Evolutionary conservation across 2,329 filamentous ascomycete species (phyloP).

Genomic region (Cercospora citrullina): DNA sequence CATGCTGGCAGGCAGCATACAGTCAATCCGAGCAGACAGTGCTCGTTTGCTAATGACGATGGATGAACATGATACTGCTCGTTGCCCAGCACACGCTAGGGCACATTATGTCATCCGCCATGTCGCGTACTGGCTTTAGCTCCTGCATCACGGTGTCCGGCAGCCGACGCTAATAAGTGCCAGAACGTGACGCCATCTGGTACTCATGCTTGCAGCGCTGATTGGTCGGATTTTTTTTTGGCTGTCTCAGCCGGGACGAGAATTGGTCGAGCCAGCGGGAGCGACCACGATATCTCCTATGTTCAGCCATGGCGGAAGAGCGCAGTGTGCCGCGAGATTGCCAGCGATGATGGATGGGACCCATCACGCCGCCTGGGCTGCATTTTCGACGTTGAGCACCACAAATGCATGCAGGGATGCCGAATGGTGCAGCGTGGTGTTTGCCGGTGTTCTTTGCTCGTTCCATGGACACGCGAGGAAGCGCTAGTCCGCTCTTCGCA

Average conservation of each 20-base stretch:
- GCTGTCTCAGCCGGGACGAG: slow-evolving; percentile 5
- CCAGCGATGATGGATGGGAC: neutral
- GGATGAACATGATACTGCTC: neutral
- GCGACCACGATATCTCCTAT: neutral
- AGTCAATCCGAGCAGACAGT: too few relatives aligned
- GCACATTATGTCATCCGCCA: neutral
- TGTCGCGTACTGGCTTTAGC: slow-evolving; percentile 2
- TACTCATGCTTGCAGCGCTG: neutral
- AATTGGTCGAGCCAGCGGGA: neutral
- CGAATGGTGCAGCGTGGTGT: neutral
- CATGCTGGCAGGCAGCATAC: neutral
- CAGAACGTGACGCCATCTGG: slow-evolving; percentile 4
- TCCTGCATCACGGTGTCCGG: neutral
- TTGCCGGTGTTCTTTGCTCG: neutral
- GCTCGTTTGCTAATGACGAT: neutral
- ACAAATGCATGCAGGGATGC: neutral
- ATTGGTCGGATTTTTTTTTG: neutral
- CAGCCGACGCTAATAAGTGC: neutral
- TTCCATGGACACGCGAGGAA: neutral
- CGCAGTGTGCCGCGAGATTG: neutral
- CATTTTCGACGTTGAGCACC: neutral
- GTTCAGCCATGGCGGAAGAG: slow-evolving; percentile 6
- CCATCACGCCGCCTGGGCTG: neutral
- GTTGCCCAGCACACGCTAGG: neutral
- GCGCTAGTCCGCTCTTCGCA: neutral